Evolutionary conservation across 2,329 filamentous ascomycete species (phyloP).

Genomic region (Apiospora aurea): DNA sequence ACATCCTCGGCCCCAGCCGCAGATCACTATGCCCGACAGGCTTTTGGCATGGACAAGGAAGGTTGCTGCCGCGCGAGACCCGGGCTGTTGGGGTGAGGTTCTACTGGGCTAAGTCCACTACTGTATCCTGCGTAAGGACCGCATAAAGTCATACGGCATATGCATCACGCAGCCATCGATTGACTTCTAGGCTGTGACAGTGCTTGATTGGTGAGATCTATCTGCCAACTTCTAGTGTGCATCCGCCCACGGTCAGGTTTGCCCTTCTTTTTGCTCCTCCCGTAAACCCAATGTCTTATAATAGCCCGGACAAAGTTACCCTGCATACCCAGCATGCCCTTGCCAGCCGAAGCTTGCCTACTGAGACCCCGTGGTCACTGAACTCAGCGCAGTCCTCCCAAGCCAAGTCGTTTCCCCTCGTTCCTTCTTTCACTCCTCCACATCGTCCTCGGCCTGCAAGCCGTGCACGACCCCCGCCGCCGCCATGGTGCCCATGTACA

Average conservation of each 20-base stretch:
- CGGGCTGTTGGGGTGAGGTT: not conserved
- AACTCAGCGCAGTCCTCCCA: not conserved
- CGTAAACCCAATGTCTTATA: not conserved
- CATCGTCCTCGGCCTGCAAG: conserved; percentile 1
- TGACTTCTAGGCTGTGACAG: not conserved
- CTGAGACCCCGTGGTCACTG: not conserved
- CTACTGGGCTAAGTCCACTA: too few relatives aligned
- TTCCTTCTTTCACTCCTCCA: not conserved
- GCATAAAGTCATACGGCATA: too few relatives aligned
- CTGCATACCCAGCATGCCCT: not conserved
- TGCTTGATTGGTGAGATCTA: not conserved
- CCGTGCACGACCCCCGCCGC: not conserved
- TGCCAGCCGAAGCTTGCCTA: not conserved
- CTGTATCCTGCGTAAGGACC: too few relatives aligned
- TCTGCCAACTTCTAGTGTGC: not conserved
- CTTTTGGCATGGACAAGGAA: conserved; percentile 3
- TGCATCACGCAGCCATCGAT: not conserved
- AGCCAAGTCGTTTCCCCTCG: not conserved
- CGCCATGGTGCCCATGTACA: conserved; percentile 35
- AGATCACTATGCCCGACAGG: not conserved
- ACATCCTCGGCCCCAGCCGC: conserved; percentile 5
- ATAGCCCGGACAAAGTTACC: not conserved
- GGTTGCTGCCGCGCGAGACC: not conserved
- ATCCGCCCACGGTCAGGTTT: not conserved
- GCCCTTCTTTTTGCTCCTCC: not conserved